Conservation (phyloP, 2,329 filamentous ascomycete species). For the Scortechinia acanthostroma region DNA sequence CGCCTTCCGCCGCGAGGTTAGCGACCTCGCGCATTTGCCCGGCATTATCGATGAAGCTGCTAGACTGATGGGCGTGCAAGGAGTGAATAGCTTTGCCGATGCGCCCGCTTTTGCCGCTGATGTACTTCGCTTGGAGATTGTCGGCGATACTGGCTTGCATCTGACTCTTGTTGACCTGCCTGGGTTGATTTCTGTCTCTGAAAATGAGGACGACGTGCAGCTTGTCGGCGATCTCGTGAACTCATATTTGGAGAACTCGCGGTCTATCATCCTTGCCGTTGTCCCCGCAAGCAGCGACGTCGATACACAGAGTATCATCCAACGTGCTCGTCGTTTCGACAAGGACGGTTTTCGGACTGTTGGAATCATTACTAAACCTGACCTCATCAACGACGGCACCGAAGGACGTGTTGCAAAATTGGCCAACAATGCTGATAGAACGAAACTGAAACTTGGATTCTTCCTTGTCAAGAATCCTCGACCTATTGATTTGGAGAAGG, state of each 20-base stretch:
- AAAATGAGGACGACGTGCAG: constrained; percentile 40
- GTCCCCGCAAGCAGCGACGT: constrained; percentile 47
- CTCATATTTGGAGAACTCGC: constrained; percentile 44
- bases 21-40: constrained; percentile 21
- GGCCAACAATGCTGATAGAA: constrained; percentile 22
- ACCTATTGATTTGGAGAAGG: constrained; percentile 16
- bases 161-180: constrained; percentile 56
- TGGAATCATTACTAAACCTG: constrained; percentile 42
- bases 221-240: constrained; percentile 42
- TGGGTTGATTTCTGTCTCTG: constrained; percentile 45
- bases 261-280: constrained; percentile 46
- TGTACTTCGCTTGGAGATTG: constrained; percentile 49
- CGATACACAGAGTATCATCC: constrained; percentile 40
- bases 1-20: constrained; percentile 38
- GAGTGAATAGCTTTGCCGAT: constrained; percentile 14
- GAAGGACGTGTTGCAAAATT: constrained; percentile 14
- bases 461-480: constrained; percentile 24
- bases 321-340: constrained; percentile 40
- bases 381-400: constrained; percentile 29
- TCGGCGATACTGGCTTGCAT: constrained; percentile 48
- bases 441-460: constrained; percentile 29
- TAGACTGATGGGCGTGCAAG: constrained; percentile 24
- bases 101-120: constrained; percentile 44
- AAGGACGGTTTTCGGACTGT: constrained; percentile 38
- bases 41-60: neutral